Conservation (phyloP, 2,329 filamentous ascomycete genomes). For the Alternaria burnsii region DNA sequence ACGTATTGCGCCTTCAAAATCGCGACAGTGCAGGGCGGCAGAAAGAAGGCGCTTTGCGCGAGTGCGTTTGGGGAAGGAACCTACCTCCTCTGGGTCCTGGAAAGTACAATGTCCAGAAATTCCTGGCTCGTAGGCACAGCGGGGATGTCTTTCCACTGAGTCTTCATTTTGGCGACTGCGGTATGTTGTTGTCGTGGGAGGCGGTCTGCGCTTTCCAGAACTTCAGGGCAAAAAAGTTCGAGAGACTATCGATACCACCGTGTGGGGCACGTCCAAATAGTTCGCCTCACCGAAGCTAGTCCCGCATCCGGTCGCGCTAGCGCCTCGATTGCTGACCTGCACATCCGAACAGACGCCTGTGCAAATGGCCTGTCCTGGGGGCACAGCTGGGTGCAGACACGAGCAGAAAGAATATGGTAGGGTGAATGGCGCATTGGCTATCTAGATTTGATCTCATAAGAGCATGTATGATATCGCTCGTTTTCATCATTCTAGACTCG, state of each 20-base stretch:
- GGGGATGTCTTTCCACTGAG: constrained; percentile 70
- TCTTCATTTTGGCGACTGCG: constrained; percentile 47
- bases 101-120: constrained; percentile 97
- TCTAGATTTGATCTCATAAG: constrained; percentile 20
- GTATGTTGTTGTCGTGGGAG: constrained; percentile 20
- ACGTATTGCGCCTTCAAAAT: constrained; percentile 71
- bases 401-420: not conserved
- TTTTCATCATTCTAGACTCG: constrained; percentile 26
- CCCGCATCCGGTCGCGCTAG: constrained; percentile 5
- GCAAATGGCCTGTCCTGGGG: not conserved
- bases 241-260: constrained; percentile 21
- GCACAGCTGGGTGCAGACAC: not conserved
- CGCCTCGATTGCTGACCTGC: not conserved
- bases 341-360: not conserved
- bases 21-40: constrained; percentile 26
- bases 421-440: not conserved
- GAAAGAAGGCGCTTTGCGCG: constrained; percentile 10
- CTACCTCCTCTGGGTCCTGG: constrained; percentile 59
- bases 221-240: constrained; percentile 26
- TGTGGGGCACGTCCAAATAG: constrained; percentile 8
- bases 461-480: constrained; percentile 22
- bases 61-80: constrained; percentile 3
- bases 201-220: constrained; percentile 25
- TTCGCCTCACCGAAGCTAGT: constrained; percentile 20
- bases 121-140: constrained; percentile 92